Evolutionary conservation across 108 stramenopile genomes (phyloP), one percentile per base, ranked within the genome.

Genomic region (Cyclotella atomus): DNA sequence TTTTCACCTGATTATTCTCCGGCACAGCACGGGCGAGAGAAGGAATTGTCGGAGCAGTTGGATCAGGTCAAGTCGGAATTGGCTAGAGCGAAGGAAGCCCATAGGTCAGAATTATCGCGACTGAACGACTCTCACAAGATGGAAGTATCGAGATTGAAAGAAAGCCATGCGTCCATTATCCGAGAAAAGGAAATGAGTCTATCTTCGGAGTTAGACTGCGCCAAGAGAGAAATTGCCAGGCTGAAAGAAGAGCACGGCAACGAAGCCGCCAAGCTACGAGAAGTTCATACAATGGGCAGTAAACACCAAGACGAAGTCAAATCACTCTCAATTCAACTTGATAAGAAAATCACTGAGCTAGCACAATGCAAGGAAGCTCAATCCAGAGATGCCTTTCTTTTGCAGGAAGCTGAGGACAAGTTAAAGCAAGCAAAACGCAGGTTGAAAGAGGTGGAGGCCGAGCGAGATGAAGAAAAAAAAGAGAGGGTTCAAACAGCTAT

Each of bases 401-500:
- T 57, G 25, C 25, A 32, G 17, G 56, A 57, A 32, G 7, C 10
- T 6, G 56, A 57, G 27, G 24, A 57, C 24, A 29, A 57, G 28
- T 24, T 36, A n/a, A 47, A 65, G 24, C 45, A 45, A 47, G 12
- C 33, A 3, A 55, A 56, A 44, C 28, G 46, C 0, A 35, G 23
- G 20, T 20, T 54, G 19, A 52, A 71, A 34, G 71, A 71, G 27
- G n/a, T 64, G 3, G 71, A 71, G 49, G 52, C 47, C 12, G 70
- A 79, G 38, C 65, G 53, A 20, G 65, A 71, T 45, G 34, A 79
- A 35, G 71, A 68, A 30, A 72, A 68, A 34, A 66, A 67, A 19
- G 78, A 66, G 9, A 55, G 71, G 0, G 35, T 61, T n/a, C 35
- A 41, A 3, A 60, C 60, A 34, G 47, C 72, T 25, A 49, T 29